Evolutionary conservation across 257 asterid genomes (phyloP).

Genomic region (Rubia yunnanensis): DNA sequence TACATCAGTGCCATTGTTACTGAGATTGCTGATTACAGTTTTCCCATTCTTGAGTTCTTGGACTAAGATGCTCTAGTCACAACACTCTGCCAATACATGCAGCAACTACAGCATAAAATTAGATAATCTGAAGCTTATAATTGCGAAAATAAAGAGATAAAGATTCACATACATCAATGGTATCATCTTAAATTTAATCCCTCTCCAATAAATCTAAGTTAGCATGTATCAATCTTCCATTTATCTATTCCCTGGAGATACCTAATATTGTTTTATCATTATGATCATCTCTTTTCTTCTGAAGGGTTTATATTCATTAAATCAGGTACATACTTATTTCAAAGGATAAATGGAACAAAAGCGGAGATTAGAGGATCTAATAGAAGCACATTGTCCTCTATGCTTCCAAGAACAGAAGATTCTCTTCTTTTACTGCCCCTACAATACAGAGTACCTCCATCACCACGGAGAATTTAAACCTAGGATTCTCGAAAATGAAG

Average conservation of each 20-base stretch:
- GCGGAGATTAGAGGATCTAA: background rate
- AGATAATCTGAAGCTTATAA: no score
- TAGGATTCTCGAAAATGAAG: background rate
- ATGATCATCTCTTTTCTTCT: background rate
- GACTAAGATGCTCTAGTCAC: conserved; percentile 31
- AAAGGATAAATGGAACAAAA: background rate
- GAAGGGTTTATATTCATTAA: background rate
- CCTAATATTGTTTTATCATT: background rate
- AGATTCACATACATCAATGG: no score
- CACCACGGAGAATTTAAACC: background rate
- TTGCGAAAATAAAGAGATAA: no score
- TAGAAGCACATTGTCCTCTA: conserved; percentile 57
- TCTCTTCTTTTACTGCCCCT: conserved; percentile 94
- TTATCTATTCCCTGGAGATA: background rate
- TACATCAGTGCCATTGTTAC: conserved; percentile 35
- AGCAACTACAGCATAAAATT: background rate
- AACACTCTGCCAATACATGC: background rate
- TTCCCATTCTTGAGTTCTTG: conserved; percentile 69
- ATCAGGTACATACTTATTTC: background rate
- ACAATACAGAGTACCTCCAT: conserved; percentile 12
- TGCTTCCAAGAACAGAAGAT: conserved; percentile 91
- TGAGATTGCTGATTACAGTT: conserved; percentile 52
- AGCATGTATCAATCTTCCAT: background rate
- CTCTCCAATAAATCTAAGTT: background rate
- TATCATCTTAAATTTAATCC: conserved; percentile 19